phyloP scores from a whole-genome alignment of 2,329 filamentous ascomycete species.

The Plenodomus tracheiphilus region DNA sequence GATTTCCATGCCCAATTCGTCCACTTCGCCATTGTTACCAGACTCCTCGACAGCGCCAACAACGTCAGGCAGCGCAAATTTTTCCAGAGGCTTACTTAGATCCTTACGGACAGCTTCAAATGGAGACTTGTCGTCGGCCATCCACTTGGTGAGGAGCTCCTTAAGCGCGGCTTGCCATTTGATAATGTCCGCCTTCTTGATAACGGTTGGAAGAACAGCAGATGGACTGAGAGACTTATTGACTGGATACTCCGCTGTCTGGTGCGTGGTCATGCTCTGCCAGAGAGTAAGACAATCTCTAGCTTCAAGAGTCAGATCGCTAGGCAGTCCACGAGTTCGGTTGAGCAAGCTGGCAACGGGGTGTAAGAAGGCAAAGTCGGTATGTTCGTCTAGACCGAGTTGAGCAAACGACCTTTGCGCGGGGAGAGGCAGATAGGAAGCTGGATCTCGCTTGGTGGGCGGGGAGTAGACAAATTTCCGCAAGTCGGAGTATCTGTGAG shows the following conservation, averaged over 20 bases:
- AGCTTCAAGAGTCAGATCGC: conserved; percentile 70
- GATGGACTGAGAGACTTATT: conserved; percentile 55
- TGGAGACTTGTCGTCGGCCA: conserved; percentile 58
- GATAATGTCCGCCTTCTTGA: conserved; percentile 68
- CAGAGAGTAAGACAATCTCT: conserved; percentile 71
- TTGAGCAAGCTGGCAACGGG: conserved; percentile 67
- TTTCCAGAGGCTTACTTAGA: conserved; percentile 27
- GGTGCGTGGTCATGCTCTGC: conserved; percentile 63
- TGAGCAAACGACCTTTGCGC: conserved; percentile 39
- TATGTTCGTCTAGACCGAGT: conserved; percentile 53
- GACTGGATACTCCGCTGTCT: conserved; percentile 57
- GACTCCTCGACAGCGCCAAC: conserved; percentile 2
- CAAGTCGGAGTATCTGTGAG: conserved; percentile 73
- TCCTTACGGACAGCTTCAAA: conserved; percentile 57
- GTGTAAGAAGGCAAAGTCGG: conserved; percentile 64
- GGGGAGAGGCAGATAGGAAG: conserved; percentile 56
- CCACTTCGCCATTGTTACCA: conserved; percentile 17
- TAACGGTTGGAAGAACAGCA: conserved; percentile 55
- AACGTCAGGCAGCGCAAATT: conserved; percentile 7
- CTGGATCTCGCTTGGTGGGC: conserved; percentile 34
- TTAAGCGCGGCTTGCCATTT: conserved; percentile 68
- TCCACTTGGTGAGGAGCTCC: conserved; percentile 61
- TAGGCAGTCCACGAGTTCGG: conserved; percentile 63
- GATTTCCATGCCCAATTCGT: conserved; percentile 26
- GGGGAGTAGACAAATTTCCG: conserved; percentile 72